Conservation (phyloP, 345 rosid species). For the Euclidium syriacum region DNA sequence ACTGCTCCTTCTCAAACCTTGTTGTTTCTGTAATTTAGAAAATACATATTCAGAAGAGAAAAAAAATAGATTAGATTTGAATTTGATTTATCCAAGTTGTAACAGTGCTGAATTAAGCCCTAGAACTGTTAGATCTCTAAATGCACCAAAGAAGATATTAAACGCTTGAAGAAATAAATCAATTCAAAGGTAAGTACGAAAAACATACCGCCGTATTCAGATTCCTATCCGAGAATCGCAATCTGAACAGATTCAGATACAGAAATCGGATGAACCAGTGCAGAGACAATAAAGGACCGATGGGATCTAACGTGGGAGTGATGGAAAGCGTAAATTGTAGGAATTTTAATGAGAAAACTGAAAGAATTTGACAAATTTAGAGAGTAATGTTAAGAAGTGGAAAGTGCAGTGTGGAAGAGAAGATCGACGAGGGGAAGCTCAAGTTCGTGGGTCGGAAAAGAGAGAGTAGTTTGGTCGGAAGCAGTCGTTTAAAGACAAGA, state of each 20-base stretch:
- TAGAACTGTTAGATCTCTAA: slow-evolving; percentile 8
- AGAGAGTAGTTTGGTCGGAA: slow-evolving; percentile 23
- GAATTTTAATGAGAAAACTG: background rate
- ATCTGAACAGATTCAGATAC: background rate
- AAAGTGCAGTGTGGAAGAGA: slow-evolving; percentile 10
- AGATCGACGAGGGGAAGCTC: slow-evolving; percentile 1
- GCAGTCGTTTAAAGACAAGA: background rate
- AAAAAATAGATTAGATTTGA: too few species aligned
- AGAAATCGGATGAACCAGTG: background rate
- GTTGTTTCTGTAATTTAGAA: background rate
- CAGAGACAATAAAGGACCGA: background rate
- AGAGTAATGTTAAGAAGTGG: background rate
- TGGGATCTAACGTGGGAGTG: slow-evolving; percentile 7
- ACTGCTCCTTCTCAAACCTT: background rate
- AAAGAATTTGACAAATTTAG: background rate
- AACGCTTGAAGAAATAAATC: background rate
- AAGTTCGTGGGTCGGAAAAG: background rate
- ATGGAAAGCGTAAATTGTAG: background rate
- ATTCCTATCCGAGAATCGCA: background rate
- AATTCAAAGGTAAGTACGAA: background rate
- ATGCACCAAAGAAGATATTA: background rate
- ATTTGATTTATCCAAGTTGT: too few species aligned
- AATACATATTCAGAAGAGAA: too few species aligned
- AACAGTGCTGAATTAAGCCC: slow-evolving; percentile 5
- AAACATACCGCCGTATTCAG: slow-evolving; percentile 9